Evolutionary conservation across 192 early-diverging fungal genomes (phyloP), one percentile per base, ranked within the genome.

Genomic region (Rhizoclosmatium sp.): DNA sequence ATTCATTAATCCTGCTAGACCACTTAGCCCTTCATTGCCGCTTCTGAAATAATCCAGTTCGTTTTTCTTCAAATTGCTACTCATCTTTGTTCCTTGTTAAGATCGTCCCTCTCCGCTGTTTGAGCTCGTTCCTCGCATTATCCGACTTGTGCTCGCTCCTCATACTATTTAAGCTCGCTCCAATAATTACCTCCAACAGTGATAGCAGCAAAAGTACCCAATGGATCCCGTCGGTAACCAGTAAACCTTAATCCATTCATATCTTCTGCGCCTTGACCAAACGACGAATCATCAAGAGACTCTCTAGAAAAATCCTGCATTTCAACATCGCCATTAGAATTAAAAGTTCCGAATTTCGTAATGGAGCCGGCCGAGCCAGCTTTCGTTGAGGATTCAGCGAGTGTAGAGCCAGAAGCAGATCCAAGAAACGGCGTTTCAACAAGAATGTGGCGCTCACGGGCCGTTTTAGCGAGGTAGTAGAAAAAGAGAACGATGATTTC

Each of bases 221-320:
- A 75, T 16, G 71, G 54, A 78, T 90, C 87, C 61, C 82, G 82
- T 42, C 84, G 76, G 82, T 89, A 95, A 5, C 94, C 94, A 79
- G 86, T 88, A 79, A 94, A 88, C 12, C 83, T 69, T 47, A 82
- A 56, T 16, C 75, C 75, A 67, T 80, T 59, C 62, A 56, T 48
- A 46, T 75, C 62, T 31, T 31, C 31, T 31, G 31, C 31, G 31
- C 31, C 31, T 31, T 31, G 31, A 31, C 31, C 31, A 31, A 31
- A 31, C 31, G 31, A 31, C 31, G 31, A 31, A 31, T 31, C 31
- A 31, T 31, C 31, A 31, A 31, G 31, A 23, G 80, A 70, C 3
- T 65, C 3, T 7, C 23, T 3, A 42, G 70, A 59, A 45, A 61
- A 65, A 9, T 82, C 81, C 31, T 71, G 66, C 19, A 82, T 21